Evolutionary conservation across 1,139 yeast genomes (phyloP), one percentile per base, ranked within the genome.

Genomic region (Candida smagusa): DNA sequence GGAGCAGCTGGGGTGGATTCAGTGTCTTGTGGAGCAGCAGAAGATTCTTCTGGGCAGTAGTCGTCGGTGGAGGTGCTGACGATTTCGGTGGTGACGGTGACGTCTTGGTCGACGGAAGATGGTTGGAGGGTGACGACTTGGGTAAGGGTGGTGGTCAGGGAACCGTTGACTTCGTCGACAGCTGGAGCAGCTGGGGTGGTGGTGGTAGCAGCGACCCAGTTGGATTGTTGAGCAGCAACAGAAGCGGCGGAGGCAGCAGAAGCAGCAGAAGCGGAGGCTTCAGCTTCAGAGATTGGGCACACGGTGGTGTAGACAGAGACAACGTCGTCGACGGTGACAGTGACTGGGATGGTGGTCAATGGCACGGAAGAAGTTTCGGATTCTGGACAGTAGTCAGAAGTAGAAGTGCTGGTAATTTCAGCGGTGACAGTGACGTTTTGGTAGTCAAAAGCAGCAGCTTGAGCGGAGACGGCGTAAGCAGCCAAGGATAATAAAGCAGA

Each of bases 271-370:
- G 35, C 6, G 19, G 37, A 30, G 9, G 31, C 25, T 27, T 38
- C 42, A 12, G 28, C 36, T 28, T 41, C 49, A 25, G 49, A 33
- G 4, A 36, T 28, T 12, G 59, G 59, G 40, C 58, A 53, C 36
- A 46, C 49, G 16, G 58, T 54, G 34, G 57, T 51, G 52, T 46
- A 52, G 31, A 45, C 42, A 28, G 54, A 45, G 11, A 28, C 47
- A 24, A 40, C 47, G 27, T 46, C 52, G 30, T 32, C 34, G 12
- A 41, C 41, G 34, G 58, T 53, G 24, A 42, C 50, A 27, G 49
- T 45, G 39, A 43, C 36, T 31, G 37, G 36, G 31, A 36, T 26
- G 32, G 42, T 41, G 28, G 49, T 41, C 36, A 37, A 35, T 12
- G 40, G 33, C 16, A 43, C 13, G 9, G 37, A 33, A 22, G 43